Evolutionary conservation across 352 stramenopile genomes (phyloP).

Genomic region (Phytopythium chamaehyphon): DNA sequence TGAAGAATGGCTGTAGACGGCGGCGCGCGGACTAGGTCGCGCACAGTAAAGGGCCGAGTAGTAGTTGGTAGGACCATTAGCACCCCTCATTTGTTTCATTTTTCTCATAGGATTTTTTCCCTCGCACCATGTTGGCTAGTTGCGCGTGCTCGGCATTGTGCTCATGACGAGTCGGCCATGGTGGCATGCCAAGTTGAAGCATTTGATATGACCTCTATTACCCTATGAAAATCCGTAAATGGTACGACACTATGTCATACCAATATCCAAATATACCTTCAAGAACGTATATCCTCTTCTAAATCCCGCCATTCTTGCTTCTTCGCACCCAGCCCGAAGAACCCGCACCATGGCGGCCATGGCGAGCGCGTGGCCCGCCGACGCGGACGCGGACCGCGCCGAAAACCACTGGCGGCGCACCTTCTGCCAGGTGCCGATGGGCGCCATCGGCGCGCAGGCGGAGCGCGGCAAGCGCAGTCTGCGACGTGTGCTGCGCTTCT

Average conservation of each 20-base stretch:
- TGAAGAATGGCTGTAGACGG: too few species aligned
- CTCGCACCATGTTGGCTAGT: neutral
- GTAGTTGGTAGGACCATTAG: too few species aligned
- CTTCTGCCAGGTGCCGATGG: conserved; percentile 84
- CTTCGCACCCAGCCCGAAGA: conserved; percentile 1
- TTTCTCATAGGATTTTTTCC: neutral
- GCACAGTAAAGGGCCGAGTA: conserved; percentile 4
- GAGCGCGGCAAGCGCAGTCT: conserved; percentile 76
- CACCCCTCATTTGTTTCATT: too few species aligned
- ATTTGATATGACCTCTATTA: too few species aligned
- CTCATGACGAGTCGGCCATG: neutral
- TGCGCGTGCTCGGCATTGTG: too few species aligned
- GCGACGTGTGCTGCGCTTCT: conserved; percentile 65
- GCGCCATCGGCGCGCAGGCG: conserved; percentile 74
- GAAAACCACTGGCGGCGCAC: conserved; percentile 86
- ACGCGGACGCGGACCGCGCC: conserved; percentile 40
- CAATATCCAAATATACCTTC: too few species aligned
- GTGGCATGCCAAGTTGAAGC: neutral
- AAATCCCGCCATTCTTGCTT: too few species aligned
- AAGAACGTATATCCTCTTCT: too few species aligned
- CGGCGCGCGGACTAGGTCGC: neutral
- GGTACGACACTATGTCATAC: too few species aligned
- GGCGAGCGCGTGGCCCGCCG: conserved; percentile 9
- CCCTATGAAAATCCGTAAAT: too few species aligned
- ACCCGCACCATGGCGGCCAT: neutral